Evolutionary conservation across 2,329 filamentous ascomycete species (phyloP).

Genomic region (Zasmidium citrigriseum): DNA sequence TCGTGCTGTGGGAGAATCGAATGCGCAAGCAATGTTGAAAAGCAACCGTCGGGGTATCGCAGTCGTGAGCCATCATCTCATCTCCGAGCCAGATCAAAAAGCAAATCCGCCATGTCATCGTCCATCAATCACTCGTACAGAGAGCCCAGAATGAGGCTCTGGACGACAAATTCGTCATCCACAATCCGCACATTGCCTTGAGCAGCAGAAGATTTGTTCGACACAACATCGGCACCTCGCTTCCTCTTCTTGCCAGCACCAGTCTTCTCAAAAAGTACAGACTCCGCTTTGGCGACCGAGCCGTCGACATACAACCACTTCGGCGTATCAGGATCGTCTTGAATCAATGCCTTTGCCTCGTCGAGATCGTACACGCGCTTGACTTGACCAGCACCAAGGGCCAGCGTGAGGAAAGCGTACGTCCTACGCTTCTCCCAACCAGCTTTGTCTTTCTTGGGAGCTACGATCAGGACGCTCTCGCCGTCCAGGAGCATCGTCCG

Average conservation of each 20-base stretch:
- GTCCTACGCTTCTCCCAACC: slow-evolving; percentile 63
- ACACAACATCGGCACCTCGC: slow-evolving; percentile 36
- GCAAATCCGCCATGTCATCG: not conserved
- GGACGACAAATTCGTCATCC: slow-evolving; percentile 83
- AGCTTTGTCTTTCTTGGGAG: slow-evolving; percentile 59
- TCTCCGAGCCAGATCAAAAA: not conserved
- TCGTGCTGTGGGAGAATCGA: too few species aligned
- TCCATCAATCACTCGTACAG: slow-evolving; percentile 68
- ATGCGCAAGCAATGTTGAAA: too few species aligned
- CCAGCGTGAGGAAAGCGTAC: slow-evolving; percentile 78
- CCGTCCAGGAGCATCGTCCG: slow-evolving; percentile 45
- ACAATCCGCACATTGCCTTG: slow-evolving; percentile 65
- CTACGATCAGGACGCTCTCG: slow-evolving; percentile 72
- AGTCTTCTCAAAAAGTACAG: slow-evolving; percentile 47
- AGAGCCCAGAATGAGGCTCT: slow-evolving; percentile 85
- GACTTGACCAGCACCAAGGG: slow-evolving; percentile 70
- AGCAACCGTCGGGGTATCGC: not conserved
- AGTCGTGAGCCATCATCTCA: slow-evolving; percentile 2
- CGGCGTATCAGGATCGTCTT: slow-evolving; percentile 58
- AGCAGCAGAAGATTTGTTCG: slow-evolving; percentile 36
- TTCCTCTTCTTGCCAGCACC: slow-evolving; percentile 45
- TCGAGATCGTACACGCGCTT: slow-evolving; percentile 65
- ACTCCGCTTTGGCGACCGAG: slow-evolving; percentile 56
- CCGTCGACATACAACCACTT: slow-evolving; percentile 81
- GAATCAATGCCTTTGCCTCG: slow-evolving; percentile 63